Base-by-base conservation (phyloP, 192 early-diverging fungal species). In the Backusella tuberculispora region DNA sequence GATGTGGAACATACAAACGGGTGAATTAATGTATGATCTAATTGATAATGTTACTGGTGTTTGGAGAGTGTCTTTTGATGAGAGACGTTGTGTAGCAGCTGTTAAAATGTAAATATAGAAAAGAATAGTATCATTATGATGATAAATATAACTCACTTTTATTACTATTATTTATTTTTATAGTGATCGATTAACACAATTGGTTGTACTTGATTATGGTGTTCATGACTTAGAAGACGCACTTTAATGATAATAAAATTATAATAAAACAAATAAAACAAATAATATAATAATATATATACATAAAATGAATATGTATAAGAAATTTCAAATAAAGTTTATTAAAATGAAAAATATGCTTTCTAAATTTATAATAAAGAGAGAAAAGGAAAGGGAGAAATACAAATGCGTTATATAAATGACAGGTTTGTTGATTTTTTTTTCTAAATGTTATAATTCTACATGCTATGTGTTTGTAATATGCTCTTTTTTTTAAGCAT, bases 1-100 rank as follows among this genome's bases (percentile, higher is more conserved):
- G 78, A 86, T 98, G 71, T 99, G 98, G 97, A 94, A 99, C 78
- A 87, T 96, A 12, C 81, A 88, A 34, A 92, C 94, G 9, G 97
- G 97, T 19, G 81, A 89, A 44, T 92, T 93, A 72, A 85, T 95
- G 1, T 85, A 96, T 15, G 95, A 99, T 74, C 80, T 98, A 42
- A 79, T 98, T 26, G 85, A 88, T 0, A 87, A 91, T 29, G 83
- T 98, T 15, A 85, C 85, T 6, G 93, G 95, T 12, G 96, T 99
- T 3, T 98, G 97, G 96, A 89, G 95, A 74, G 92, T 96, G 41
- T 79, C 88, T 74, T 97, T 99, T 89, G 95, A 97, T 82, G 90
- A 93, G 66, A 87, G 88, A 12, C 90, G 87, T 70, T 97, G 83
- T 84, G 93, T 92, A 43, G 94, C 88, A 4, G 92, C 90, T 17